Evolutionary conservation across 495 filamentous ascomycete species (phyloP).

Genomic region (Paragyromitra xinjiangensis): DNA sequence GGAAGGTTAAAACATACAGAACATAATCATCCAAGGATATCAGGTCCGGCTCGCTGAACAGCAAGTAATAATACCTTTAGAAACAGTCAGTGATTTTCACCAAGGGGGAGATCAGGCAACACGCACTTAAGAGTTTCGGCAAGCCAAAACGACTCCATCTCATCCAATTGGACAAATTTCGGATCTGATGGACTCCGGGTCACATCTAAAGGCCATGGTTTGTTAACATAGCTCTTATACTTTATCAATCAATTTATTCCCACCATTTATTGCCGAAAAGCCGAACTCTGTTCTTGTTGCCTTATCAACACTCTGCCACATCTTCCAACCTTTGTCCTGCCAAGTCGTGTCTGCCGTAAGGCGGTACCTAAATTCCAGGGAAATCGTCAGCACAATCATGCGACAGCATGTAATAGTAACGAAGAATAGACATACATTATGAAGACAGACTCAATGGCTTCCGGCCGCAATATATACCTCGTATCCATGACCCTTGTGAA

Average conservation of each 20-base stretch:
- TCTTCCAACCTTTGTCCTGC: conserved; percentile 70
- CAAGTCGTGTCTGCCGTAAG: conserved; percentile 66
- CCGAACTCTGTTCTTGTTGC: conserved; percentile 62
- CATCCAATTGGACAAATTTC: conserved; percentile 48
- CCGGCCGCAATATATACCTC: conserved; percentile 63
- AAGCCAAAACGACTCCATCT: conserved; percentile 64
- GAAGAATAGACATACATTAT: conserved; percentile 58
- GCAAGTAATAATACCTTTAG: conserved; percentile 93
- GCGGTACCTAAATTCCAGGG: conserved; percentile 61
- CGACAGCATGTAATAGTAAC: conserved; percentile 11
- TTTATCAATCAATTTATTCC: not conserved
- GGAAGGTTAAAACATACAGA: conserved; percentile 61
- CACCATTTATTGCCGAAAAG: conserved; percentile 63
- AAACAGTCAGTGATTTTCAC: conserved; percentile 9
- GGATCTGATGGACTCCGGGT: conserved; percentile 31
- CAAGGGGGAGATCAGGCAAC: not conserved
- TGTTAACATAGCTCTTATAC: not conserved
- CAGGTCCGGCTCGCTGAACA: conserved; percentile 76
- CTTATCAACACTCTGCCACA: conserved; percentile 65
- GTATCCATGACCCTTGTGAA: conserved; percentile 64
- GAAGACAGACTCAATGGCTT: conserved; percentile 72
- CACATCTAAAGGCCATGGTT: conserved; percentile 34
- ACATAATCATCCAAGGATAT: conserved; percentile 77
- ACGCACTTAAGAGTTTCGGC: conserved; percentile 64
- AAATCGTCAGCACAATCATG: conserved; percentile 13